Conservation (phyloP, 225 moss, liverwort and hornwort species). For the Asterella californica region DNA sequence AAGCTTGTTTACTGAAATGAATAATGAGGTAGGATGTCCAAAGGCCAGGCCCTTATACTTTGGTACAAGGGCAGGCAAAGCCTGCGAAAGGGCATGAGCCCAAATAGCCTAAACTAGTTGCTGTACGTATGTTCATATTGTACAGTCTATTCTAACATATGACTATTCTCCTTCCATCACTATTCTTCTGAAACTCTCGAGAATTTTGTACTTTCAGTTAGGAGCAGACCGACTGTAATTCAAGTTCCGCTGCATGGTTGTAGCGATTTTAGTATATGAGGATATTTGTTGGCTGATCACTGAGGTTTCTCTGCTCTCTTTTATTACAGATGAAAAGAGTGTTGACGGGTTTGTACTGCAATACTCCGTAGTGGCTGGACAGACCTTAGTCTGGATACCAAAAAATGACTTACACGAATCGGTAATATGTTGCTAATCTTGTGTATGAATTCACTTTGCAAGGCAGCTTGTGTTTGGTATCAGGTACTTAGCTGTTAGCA, state of each 20-base stretch:
- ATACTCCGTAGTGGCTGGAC: conserved; percentile 57
- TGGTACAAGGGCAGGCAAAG: too few relatives aligned
- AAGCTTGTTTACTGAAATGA: too few relatives aligned
- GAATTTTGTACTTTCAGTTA: not conserved
- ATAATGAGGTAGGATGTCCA: too few relatives aligned
- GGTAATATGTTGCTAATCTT: conserved; percentile 15
- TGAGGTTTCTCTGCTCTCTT: not conserved
- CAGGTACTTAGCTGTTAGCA: not conserved
- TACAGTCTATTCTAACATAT: too few relatives aligned
- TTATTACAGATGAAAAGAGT: conserved; percentile 43
- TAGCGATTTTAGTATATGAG: not conserved
- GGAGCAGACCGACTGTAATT: not conserved
- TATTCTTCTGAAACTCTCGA: not conserved
- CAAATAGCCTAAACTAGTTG: too few relatives aligned
- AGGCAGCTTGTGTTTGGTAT: too few relatives aligned
- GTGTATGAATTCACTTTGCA: not conserved
- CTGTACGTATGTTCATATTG: too few relatives aligned
- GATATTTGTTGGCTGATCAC: not conserved
- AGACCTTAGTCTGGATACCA: conserved; percentile 65
- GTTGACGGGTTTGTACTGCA: conserved; percentile 64
- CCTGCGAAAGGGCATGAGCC: too few relatives aligned
- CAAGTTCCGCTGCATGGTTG: not conserved
- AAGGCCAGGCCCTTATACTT: too few relatives aligned
- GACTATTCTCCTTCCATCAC: not conserved
- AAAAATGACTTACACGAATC: conserved; percentile 55